These are phyloP conservation scores for Hypoxylon sp. DNA, from an alignment of 2,329 filamentous ascomycete species.

Conservation along the genomic window DNA sequence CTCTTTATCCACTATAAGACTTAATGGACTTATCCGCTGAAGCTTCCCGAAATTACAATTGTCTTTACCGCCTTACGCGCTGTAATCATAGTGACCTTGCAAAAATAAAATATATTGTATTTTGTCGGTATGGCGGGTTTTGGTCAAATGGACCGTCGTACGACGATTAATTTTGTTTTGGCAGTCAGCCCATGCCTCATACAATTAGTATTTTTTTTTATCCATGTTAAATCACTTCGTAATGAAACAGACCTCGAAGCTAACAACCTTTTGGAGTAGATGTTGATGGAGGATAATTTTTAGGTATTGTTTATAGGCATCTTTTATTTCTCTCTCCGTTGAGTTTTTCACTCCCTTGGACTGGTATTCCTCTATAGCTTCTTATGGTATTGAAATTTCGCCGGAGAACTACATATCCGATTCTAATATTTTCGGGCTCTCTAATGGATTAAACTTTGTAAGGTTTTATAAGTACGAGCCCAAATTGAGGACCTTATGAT, in stretches of 20 bases:
- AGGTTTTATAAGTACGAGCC: background rate
- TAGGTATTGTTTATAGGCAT: background rate
- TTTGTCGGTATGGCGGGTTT: no score
- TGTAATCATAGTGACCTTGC: no score
- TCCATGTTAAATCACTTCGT: no score
- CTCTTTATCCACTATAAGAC: no score
- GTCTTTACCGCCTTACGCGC: no score
- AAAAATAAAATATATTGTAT: no score
- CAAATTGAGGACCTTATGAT: background rate
- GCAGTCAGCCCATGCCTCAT: no score
- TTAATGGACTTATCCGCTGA: no score
- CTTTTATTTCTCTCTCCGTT: background rate
- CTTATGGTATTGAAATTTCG: conserved; percentile 1
- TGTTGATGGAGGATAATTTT: conserved; percentile 1
- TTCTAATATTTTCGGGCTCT: conserved; percentile 3
- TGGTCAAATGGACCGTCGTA: no score
- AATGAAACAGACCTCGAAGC: background rate
- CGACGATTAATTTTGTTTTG: no score
- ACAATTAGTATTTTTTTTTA: no score
- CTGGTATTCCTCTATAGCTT: background rate
- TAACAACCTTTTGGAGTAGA: background rate
- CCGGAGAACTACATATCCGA: conserved; percentile 1
- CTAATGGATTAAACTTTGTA: background rate
- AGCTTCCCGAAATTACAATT: no score
- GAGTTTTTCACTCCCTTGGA: conserved; percentile 1